These are phyloP conservation scores for Colletotrichum filicis DNA, from an alignment of 2,329 filamentous ascomycete species.

Conservation along the genomic window DNA sequence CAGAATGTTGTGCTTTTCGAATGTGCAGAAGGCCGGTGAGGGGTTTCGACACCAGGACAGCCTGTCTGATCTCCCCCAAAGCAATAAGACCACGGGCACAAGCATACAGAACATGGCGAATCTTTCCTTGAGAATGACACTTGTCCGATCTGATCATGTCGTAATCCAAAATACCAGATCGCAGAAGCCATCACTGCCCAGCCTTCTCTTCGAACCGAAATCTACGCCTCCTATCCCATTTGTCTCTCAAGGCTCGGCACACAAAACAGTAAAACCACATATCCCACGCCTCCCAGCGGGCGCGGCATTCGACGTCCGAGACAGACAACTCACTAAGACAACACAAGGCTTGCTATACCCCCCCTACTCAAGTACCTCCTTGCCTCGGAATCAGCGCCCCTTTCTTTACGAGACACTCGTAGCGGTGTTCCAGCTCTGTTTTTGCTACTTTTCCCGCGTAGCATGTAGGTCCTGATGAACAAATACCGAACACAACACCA, in stretches of 20 bases:
- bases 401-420: background rate
- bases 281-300: background rate
- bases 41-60: background rate
- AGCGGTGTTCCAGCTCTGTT: background rate
- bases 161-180: background rate
- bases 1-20: background rate
- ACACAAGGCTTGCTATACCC: background rate
- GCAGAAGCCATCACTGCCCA: background rate
- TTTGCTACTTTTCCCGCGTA: background rate
- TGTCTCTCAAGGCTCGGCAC: background rate
- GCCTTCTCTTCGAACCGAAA: background rate
- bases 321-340: constrained; percentile 9
- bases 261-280: background rate
- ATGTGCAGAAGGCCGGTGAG: background rate
- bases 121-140: background rate
- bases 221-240: background rate
- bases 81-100: background rate
- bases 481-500: background rate
- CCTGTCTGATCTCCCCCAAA: background rate
- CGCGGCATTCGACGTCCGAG: background rate
- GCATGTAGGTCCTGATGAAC: background rate
- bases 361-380: background rate
- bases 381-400: background rate
- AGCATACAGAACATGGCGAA: background rate
- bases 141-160: background rate